phyloP scores from a whole-genome alignment of 1,139 yeast genomes.

The Taiozyma sp. region DNA sequence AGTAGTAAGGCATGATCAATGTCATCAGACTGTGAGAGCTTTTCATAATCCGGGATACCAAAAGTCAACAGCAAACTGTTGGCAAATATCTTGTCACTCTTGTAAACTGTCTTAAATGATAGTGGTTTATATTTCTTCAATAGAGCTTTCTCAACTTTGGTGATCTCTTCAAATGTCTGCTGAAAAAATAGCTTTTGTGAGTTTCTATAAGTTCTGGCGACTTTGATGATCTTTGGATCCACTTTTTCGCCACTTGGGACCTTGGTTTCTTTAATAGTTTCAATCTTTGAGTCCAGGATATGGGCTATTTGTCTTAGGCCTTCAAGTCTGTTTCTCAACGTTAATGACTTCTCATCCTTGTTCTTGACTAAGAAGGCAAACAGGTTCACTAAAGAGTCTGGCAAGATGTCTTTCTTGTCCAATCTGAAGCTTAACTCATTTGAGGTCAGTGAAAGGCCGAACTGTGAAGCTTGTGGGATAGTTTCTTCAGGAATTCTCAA shows the following conservation, averaged over 20 bases:
- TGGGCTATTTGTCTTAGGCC: slow-evolving; percentile 53
- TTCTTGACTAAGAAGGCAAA: slow-evolving; percentile 49
- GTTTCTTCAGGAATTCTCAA: slow-evolving; percentile 41
- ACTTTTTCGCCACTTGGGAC: slow-evolving; percentile 7
- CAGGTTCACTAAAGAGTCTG: slow-evolving; percentile 42
- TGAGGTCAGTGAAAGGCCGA: slow-evolving; percentile 43
- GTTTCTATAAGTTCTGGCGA: slow-evolving; percentile 34
- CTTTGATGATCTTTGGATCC: slow-evolving; percentile 19
- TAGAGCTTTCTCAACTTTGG: slow-evolving; percentile 45
- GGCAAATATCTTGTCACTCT: slow-evolving; percentile 50
- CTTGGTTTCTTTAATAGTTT: slow-evolving; percentile 27
- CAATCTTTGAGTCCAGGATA: slow-evolving; percentile 46
- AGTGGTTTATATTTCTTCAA: slow-evolving; percentile 40
- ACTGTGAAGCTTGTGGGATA: slow-evolving; percentile 28
- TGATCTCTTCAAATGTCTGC: slow-evolving; percentile 41
- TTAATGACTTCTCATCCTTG: slow-evolving; percentile 36
- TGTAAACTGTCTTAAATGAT: slow-evolving; percentile 54
- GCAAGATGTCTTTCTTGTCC: slow-evolving; percentile 33
- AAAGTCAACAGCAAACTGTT: slow-evolving; percentile 51
- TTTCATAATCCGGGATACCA: slow-evolving; percentile 54
- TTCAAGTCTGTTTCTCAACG: slow-evolving; percentile 51
- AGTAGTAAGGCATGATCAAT: slow-evolving; percentile 58
- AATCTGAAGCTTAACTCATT: slow-evolving; percentile 29
- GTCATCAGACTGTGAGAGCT: slow-evolving; percentile 40
- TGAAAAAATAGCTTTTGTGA: slow-evolving; percentile 47